Evolutionary conservation across 2,329 filamentous ascomycete species (phyloP).

Genomic region (Exophiala oligosperma): DNA sequence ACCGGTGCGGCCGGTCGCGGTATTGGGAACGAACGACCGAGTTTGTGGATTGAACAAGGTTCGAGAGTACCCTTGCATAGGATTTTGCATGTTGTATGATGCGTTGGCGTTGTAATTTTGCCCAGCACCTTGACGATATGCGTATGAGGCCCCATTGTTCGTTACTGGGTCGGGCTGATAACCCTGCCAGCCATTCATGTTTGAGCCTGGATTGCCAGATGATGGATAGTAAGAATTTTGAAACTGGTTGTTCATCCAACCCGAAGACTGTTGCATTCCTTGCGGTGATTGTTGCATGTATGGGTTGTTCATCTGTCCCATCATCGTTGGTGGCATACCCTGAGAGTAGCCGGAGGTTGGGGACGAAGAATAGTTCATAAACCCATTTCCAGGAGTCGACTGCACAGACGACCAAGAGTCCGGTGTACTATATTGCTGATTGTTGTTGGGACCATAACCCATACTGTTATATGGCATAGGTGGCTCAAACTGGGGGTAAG

Average conservation of each 20-base stretch:
- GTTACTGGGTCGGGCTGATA: constrained; percentile 14
- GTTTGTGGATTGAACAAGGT: constrained; percentile 93
- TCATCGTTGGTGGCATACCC: constrained; percentile 15
- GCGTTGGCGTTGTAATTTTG: constrained; percentile 64
- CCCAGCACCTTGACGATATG: constrained; percentile 74
- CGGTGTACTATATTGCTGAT: constrained; percentile 10
- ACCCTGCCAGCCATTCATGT: constrained; percentile 29
- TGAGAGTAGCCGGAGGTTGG: constrained; percentile 14
- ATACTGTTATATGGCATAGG: constrained; percentile 18
- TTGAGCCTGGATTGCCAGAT: constrained; percentile 37
- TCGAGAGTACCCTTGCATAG: constrained; percentile 78
- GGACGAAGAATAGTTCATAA: constrained; percentile 19
- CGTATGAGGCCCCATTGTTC: constrained; percentile 58
- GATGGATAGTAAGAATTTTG: constrained; percentile 42
- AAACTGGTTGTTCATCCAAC: constrained; percentile 39
- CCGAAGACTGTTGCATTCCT: constrained; percentile 31
- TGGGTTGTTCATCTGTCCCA: constrained; percentile 23
- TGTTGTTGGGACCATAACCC: constrained; percentile 10
- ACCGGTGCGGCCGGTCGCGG: constrained; percentile 39
- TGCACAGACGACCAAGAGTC: constrained; percentile 23
- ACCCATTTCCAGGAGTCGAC: constrained; percentile 7
- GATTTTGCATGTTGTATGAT: constrained; percentile 59
- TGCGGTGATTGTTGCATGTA: constrained; percentile 34
- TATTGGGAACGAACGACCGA: constrained; percentile 79
- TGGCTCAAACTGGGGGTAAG: constrained; percentile 25